Conservation (phyloP, 208 protist species). For the Leishmania lainsoni region DNA sequence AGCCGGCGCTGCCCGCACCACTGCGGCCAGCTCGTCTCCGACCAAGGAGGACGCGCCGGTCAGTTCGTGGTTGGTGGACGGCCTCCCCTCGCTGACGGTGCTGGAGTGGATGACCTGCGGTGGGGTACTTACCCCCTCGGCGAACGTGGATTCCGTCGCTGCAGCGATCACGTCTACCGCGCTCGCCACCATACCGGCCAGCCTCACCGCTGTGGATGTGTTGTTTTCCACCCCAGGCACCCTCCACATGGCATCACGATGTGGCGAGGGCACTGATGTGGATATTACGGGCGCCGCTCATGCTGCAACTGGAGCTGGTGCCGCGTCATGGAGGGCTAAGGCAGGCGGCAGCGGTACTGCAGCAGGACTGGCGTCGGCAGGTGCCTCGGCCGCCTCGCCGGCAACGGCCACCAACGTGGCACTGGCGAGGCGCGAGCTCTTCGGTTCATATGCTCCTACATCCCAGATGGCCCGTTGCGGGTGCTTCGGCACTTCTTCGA, state of each 20-base stretch:
- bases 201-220: constrained; percentile 34
- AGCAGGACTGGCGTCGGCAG: constrained; percentile 5
- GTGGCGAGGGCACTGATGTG: constrained; percentile 5
- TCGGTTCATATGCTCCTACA: constrained; percentile 26
- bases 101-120: constrained; percentile 79
- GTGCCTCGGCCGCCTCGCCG: constrained; percentile 7
- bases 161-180: constrained; percentile 12
- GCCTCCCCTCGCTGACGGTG: constrained; percentile 50
- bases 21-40: not conserved
- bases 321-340: constrained; percentile 25
- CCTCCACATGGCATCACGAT: constrained; percentile 15
- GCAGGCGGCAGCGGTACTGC: constrained; percentile 1
- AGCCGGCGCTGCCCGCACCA: not conserved
- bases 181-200: constrained; percentile 15
- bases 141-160: constrained; percentile 21
- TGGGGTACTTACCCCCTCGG: constrained; percentile 9
- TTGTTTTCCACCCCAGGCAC: constrained; percentile 27
- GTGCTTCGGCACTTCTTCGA: constrained; percentile 66
- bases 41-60: constrained; percentile 11
- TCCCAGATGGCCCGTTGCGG: constrained; percentile 52
- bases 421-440: constrained; percentile 26
- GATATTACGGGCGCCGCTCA: not conserved
- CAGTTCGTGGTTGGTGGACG: constrained; percentile 34
- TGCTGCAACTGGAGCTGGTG: constrained; percentile 4
- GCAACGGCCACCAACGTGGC: constrained; percentile 16